These are phyloP conservation scores for Macrolepiota albuminosa DNA, from an alignment of 768 basidiomycete species.

Conservation along the genomic window DNA sequence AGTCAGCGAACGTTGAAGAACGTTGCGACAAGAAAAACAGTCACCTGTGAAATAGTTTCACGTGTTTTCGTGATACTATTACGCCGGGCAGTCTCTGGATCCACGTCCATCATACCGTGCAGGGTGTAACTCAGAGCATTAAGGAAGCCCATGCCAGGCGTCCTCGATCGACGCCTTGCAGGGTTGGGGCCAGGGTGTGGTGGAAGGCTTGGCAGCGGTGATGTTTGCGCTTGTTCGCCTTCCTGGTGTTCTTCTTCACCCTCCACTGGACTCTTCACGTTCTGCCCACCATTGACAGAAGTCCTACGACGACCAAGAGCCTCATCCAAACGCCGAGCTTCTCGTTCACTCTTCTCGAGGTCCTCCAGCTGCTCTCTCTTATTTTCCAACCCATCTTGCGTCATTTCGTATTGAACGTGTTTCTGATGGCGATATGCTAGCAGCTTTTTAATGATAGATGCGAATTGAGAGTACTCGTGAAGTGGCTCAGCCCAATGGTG, in stretches of 20 bases:
- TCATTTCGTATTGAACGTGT: conserved; percentile 97
- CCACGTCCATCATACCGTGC: conserved; percentile 98
- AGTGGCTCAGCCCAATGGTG: conserved; percentile 94
- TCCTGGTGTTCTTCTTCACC: conserved; percentile 17
- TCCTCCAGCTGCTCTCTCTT: conserved; percentile 85
- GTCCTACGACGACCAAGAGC: conserved; percentile 65
- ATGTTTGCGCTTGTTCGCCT: conserved; percentile 25
- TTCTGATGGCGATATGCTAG: conserved; percentile 96
- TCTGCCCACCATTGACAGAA: conserved; percentile 18
- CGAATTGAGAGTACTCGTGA: conserved; percentile 95
- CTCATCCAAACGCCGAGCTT: conserved; percentile 84
- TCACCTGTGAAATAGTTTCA: conserved; percentile 91
- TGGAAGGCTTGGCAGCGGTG: conserved; percentile 51
- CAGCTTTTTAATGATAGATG: conserved; percentile 88
- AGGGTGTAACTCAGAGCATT: conserved; percentile 92
- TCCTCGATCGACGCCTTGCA: conserved; percentile 45
- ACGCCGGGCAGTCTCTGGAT: conserved; percentile 92
- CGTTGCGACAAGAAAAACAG: background rate
- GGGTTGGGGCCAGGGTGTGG: conserved; percentile 81
- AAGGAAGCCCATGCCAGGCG: conserved; percentile 81
- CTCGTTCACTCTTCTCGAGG: conserved; percentile 87
- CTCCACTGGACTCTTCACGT: conserved; percentile 22
- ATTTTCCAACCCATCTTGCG: conserved; percentile 81
- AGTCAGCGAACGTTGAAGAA: background rate
- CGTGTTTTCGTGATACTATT: conserved; percentile 92